A percentile compares a stretch with the other conserved stretches of the same genome.
Conservation (phyloP, 2,329 filamentous ascomycete genomes). For the Pseudogymnoascus sp. region DNA sequence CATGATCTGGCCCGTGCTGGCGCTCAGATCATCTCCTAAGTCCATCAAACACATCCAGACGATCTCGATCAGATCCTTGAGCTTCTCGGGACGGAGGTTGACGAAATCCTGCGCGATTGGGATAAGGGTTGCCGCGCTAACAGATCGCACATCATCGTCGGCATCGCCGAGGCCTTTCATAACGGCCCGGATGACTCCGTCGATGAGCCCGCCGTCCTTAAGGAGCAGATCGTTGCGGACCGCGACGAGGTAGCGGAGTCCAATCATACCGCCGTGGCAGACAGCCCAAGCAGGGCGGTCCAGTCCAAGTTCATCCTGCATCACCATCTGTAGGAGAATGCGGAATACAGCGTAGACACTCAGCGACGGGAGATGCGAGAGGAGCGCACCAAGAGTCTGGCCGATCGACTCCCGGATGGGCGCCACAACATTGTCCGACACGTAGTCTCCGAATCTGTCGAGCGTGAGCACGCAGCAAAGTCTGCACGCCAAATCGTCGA, state of each 20-base stretch:
- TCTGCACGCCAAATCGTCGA: slow-evolving; percentile 91
- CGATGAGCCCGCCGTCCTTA: slow-evolving; percentile 75
- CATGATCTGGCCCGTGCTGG: slow-evolving; percentile 97
- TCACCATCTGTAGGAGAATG: slow-evolving; percentile 80
- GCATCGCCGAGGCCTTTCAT: slow-evolving; percentile 88
- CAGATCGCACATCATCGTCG: slow-evolving; percentile 93
- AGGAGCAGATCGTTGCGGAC: slow-evolving; percentile 88
- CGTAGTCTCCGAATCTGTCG: slow-evolving; percentile 95
- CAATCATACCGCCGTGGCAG: slow-evolving; percentile 97
- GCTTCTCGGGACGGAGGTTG: slow-evolving; percentile 65
- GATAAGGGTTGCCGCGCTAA: slow-evolving; percentile 94
- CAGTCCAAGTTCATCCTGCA: slow-evolving; percentile 73
- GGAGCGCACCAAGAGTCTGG: slow-evolving; percentile 80
- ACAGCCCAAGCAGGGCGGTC: slow-evolving; percentile 81
- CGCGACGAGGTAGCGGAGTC: slow-evolving; percentile 87
- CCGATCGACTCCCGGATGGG: slow-evolving; percentile 93
- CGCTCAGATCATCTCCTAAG: slow-evolving; percentile 92
- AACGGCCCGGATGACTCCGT: slow-evolving; percentile 83
- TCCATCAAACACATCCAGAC: slow-evolving; percentile 97
- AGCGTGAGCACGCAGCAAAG: slow-evolving; percentile 95
- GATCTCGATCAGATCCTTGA: slow-evolving; percentile 80
- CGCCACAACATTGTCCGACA: slow-evolving; percentile 92
- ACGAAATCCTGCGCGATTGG: slow-evolving; percentile 96
- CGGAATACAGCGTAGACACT: slow-evolving; percentile 80
- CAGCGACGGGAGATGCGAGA: slow-evolving; percentile 70